A percentile compares a stretch with the other conserved stretches of the same genome.
Conservation (phyloP, 176 grass and related monocot genomes). For the Bonia amplexicaulis region DNA sequence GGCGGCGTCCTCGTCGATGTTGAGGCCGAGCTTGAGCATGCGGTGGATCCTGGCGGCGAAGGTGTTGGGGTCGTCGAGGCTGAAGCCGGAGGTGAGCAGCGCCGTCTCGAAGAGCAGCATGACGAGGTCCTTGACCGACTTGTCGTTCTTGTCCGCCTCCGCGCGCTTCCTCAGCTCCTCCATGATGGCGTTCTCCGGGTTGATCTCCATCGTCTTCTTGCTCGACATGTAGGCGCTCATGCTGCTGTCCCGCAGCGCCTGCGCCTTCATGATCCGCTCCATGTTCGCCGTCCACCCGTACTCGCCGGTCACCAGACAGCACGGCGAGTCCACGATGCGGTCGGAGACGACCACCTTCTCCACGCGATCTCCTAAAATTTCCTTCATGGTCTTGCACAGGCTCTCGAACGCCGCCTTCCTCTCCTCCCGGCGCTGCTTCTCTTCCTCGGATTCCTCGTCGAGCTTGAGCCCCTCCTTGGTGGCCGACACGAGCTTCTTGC, state of each 20-base stretch:
- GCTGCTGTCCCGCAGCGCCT: conserved; percentile 92
- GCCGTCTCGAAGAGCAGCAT: conserved; percentile 85
- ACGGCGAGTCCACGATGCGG: conserved; percentile 86
- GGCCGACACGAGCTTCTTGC: conserved; percentile 91
- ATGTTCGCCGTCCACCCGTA: conserved; percentile 97
- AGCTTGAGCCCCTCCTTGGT: conserved; percentile 98
- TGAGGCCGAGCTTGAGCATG: conserved; percentile 92
- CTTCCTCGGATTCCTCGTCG: conserved; percentile 68
- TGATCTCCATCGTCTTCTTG: conserved; percentile 99
- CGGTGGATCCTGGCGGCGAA: conserved; percentile 94
- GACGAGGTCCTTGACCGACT: conserved; percentile 92
- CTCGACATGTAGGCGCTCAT: conserved; percentile 66
- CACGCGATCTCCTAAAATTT: conserved; percentile 20
- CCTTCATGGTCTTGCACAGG: conserved; percentile 94
- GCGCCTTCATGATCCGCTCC: conserved; percentile 99
- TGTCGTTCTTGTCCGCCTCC: conserved; percentile 86
- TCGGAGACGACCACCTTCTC: conserved; percentile 91
- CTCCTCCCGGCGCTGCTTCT: conserved; percentile 59
- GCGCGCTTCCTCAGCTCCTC: conserved; percentile 85
- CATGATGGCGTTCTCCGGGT: conserved; percentile 93
- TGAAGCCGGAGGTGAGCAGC: conserved; percentile 91
- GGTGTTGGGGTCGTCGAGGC: conserved; percentile 92
- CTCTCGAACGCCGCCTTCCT: conserved; percentile 88
- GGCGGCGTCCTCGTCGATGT: conserved; percentile 73
- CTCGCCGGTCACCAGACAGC: conserved; percentile 89